Conservation (phyloP, 306 rosid species). For the Fagus sylvatica region DNA sequence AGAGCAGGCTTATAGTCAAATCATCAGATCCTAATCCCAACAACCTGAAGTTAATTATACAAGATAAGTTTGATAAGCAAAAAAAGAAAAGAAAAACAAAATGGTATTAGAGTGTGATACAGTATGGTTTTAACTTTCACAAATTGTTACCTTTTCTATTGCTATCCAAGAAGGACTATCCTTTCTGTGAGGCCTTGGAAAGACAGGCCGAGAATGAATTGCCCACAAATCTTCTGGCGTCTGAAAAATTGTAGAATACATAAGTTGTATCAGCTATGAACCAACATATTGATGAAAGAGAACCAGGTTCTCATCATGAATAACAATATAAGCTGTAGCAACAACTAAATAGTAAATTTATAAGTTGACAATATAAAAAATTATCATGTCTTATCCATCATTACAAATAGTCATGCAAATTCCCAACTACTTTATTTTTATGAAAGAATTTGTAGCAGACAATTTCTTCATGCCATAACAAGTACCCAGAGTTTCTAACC, state of each 20-base stretch:
- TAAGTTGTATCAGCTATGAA: slow-evolving; percentile 22
- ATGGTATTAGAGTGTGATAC: slow-evolving; percentile 6
- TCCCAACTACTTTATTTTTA: not conserved
- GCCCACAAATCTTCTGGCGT: slow-evolving; percentile 95
- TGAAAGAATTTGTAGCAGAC: not conserved
- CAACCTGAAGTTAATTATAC: not conserved
- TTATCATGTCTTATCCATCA: not conserved
- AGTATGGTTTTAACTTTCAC: slow-evolving; percentile 22
- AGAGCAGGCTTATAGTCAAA: not conserved
- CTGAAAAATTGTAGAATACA: slow-evolving; percentile 41
- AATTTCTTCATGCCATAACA: not conserved
- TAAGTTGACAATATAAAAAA: not conserved
- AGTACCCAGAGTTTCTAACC: not conserved
- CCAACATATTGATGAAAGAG: not conserved
- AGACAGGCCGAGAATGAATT: slow-evolving; percentile 75
- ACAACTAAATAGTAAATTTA: not conserved
- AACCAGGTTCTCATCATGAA: slow-evolving; percentile 16
- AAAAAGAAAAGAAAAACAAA: slow-evolving; percentile 4
- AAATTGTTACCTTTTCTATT: slow-evolving; percentile 65
- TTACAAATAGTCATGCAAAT: not conserved
- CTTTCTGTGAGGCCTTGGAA: slow-evolving; percentile 85
- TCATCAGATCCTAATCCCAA: not conserved
- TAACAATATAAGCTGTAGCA: not conserved
- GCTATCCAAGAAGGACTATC: slow-evolving; percentile 82
- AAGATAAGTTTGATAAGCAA: slow-evolving; percentile 5